These are phyloP conservation scores for Scheffersomyces parashehatae DNA, from an alignment of 1,139 yeast species.

Conservation along the genomic window DNA sequence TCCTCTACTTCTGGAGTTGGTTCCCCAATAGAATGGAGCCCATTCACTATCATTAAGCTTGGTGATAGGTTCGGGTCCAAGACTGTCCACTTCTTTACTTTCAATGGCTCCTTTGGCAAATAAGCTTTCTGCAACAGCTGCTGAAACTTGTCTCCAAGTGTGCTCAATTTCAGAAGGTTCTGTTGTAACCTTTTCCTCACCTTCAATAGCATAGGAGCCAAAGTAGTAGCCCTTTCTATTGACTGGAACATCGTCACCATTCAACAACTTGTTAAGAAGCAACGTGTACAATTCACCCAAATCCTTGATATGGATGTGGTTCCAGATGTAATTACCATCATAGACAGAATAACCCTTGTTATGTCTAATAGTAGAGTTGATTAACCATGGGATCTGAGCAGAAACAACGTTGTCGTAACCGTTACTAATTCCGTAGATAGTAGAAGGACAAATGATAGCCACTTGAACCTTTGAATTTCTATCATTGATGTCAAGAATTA, in stretches of 20 bases:
- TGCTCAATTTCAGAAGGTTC: slow-evolving; percentile 24
- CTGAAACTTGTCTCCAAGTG: slow-evolving; percentile 32
- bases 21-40: slow-evolving; percentile 30
- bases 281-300: slow-evolving; percentile 33
- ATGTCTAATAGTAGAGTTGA: slow-evolving; percentile 19
- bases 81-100: slow-evolving; percentile 17
- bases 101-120: slow-evolving; percentile 13
- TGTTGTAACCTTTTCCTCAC: slow-evolving; percentile 16
- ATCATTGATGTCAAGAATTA: slow-evolving; percentile 28
- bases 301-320: slow-evolving; percentile 37
- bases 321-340: slow-evolving; percentile 37
- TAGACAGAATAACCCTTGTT: slow-evolving; percentile 31
- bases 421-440: slow-evolving; percentile 25
- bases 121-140: slow-evolving; percentile 20
- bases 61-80: slow-evolving; percentile 17
- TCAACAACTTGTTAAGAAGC: slow-evolving; percentile 21
- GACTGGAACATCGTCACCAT: slow-evolving; percentile 23
- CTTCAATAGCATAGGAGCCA: slow-evolving; percentile 21
- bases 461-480: slow-evolving; percentile 19
- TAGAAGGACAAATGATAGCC: slow-evolving; percentile 25
- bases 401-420: slow-evolving; percentile 37
- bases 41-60: slow-evolving; percentile 14
- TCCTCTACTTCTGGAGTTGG: slow-evolving; percentile 31
- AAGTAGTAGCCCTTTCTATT: slow-evolving; percentile 39
- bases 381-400: slow-evolving; percentile 32